Conservation (phyloP, 106 monocot species). For the Gastrodia elata region DNA sequence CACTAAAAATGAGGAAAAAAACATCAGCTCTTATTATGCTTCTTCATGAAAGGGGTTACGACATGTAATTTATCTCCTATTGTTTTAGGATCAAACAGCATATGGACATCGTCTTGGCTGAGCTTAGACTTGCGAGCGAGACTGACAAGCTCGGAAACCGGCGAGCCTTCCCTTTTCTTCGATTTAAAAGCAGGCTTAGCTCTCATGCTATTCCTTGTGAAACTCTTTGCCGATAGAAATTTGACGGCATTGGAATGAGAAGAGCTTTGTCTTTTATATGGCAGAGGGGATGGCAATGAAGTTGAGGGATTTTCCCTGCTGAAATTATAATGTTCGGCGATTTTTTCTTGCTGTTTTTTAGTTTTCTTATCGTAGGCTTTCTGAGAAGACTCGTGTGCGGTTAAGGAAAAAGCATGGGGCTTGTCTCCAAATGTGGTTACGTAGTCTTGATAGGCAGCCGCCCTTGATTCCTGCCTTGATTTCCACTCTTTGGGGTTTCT, state of each 20-base stretch:
- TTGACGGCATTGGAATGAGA: not conserved
- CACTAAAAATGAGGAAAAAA: not conserved
- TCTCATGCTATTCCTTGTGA: not conserved
- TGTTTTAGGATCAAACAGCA: constrained; percentile 36
- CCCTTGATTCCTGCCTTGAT: constrained; percentile 50
- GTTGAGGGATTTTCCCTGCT: constrained; percentile 3
- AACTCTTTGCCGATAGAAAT: not conserved
- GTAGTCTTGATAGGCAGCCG: constrained; percentile 48
- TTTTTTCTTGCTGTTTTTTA: constrained; percentile 18
- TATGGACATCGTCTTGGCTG: constrained; percentile 33
- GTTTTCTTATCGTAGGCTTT: constrained; percentile 16
- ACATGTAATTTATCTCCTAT: not conserved
- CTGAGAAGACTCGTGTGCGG: constrained; percentile 2
- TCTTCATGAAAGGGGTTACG: not conserved
- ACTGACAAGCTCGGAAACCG: constrained; percentile 33
- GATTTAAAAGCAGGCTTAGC: constrained; percentile 8
- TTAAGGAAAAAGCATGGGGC: constrained; percentile 6
- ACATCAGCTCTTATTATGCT: not conserved
- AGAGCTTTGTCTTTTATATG: constrained; percentile 10
- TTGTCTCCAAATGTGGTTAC: constrained; percentile 43
- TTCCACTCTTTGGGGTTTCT: constrained; percentile 77
- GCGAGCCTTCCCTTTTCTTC: constrained; percentile 29
- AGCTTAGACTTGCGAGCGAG: constrained; percentile 40
- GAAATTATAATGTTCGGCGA: not conserved
- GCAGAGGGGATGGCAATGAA: constrained; percentile 17